These are phyloP conservation scores for Arthroderma sp. DNA, from an alignment of 2,329 filamentous ascomycete species.

Conservation along the genomic window DNA sequence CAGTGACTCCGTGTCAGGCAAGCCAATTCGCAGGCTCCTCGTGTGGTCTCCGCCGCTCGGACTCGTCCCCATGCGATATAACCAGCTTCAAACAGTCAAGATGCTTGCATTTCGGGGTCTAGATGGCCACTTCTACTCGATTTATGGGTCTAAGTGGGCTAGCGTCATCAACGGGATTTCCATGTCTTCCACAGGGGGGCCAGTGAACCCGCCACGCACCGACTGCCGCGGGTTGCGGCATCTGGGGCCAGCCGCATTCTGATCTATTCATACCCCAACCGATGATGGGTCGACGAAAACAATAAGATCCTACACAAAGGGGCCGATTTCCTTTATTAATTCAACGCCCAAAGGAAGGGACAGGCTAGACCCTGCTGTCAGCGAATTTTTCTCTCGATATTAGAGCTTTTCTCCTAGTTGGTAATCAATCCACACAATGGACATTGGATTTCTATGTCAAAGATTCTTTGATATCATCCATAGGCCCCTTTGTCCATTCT, in stretches of 20 bases:
- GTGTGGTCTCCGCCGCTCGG: no score
- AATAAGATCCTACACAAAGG: not conserved
- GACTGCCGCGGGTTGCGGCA: not conserved
- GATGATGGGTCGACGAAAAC: not conserved
- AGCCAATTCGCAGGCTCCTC: no score
- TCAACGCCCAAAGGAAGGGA: not conserved
- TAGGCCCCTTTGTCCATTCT: not conserved
- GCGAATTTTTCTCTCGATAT: no score
- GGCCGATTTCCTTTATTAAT: not conserved
- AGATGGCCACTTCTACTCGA: not conserved
- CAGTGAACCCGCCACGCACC: not conserved
- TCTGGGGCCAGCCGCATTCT: not conserved
- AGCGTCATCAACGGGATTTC: not conserved
- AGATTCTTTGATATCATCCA: not conserved
- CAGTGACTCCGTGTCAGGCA: not conserved
- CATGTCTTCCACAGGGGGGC: not conserved
- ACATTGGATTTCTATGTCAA: not conserved
- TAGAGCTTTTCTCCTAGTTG: not conserved
- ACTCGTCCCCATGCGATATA: no score
- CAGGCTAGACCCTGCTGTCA: not conserved
- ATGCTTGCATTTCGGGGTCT: not conserved
- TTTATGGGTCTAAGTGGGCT: not conserved
- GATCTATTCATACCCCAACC: not conserved
- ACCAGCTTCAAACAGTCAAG: not conserved
- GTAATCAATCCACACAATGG: not conserved